These are phyloP conservation scores for Diaporthe amygdali DNA, from an alignment of 2,329 filamentous ascomycete species.

Conservation along the genomic window DNA sequence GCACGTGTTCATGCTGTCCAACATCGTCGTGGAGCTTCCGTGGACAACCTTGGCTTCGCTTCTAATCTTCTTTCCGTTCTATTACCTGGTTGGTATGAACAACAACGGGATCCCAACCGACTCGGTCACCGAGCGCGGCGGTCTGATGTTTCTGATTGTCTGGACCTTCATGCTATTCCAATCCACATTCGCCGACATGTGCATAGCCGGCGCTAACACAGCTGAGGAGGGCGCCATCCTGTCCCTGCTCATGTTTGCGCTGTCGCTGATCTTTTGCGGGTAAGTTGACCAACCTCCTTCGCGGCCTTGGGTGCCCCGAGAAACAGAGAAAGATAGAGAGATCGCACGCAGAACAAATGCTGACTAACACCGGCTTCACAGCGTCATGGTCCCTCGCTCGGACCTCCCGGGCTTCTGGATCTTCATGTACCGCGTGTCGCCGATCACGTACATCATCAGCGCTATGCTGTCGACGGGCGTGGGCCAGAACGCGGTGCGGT, in stretches of 20 bases:
- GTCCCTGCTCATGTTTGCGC: slow-evolving; percentile 67
- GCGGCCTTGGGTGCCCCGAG: slow-evolving; percentile 25
- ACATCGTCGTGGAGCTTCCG: slow-evolving; percentile 72
- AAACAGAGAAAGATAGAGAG: background rate
- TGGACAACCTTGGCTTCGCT: slow-evolving; percentile 70
- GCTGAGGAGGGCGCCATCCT: slow-evolving; percentile 72
- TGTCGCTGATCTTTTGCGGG: slow-evolving; percentile 69
- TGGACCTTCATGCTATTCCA: slow-evolving; percentile 70
- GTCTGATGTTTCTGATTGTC: slow-evolving; percentile 70
- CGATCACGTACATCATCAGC: slow-evolving; percentile 75
- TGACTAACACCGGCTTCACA: background rate
- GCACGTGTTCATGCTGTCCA: slow-evolving; percentile 70
- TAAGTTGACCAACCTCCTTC: slow-evolving; percentile 63
- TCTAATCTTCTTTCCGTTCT: slow-evolving; percentile 70
- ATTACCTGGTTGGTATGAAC: slow-evolving; percentile 72
- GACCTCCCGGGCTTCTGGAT: slow-evolving; percentile 72
- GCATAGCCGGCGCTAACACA: slow-evolving; percentile 67
- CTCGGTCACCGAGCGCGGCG: slow-evolving; percentile 61
- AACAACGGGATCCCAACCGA: slow-evolving; percentile 59
- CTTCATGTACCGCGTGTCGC: slow-evolving; percentile 73
- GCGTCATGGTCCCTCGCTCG: background rate
- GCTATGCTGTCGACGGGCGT: slow-evolving; percentile 69
- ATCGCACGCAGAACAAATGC: background rate
- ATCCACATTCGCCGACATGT: slow-evolving; percentile 68
- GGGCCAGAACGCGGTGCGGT: slow-evolving; percentile 63